These are phyloP conservation scores for Carex pumila DNA, from an alignment of 176 grass and related monocot genomes.

Conservation along the genomic window DNA sequence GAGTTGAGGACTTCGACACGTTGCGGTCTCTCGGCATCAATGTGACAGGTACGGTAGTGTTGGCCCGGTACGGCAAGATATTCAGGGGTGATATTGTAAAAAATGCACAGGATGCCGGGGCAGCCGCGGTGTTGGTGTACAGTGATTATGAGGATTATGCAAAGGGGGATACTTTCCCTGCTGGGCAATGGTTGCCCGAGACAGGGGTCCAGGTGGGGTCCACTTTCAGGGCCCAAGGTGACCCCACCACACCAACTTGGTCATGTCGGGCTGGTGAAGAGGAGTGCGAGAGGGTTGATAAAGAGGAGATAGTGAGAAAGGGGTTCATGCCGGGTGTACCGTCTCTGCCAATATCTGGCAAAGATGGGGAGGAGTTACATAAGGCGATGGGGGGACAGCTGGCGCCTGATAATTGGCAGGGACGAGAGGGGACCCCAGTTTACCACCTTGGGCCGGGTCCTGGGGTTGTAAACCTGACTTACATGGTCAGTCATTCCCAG, in stretches of 20 bases:
- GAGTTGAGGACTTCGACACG: slow-evolving; percentile 53
- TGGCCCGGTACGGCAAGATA: slow-evolving; percentile 67
- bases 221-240: slow-evolving; percentile 49
- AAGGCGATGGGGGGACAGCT: slow-evolving; percentile 41
- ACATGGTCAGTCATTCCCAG: slow-evolving; percentile 31
- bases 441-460: slow-evolving; percentile 71
- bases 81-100: slow-evolving; percentile 76
- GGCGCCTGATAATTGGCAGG: slow-evolving; percentile 82
- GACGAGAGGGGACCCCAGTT: slow-evolving; percentile 25
- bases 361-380: slow-evolving; percentile 58
- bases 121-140: slow-evolving; percentile 57
- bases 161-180: slow-evolving; percentile 41
- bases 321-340: slow-evolving; percentile 61
- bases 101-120: slow-evolving; percentile 58
- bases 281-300: slow-evolving; percentile 57
- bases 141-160: slow-evolving; percentile 73
- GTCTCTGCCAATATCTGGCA: slow-evolving; percentile 68
- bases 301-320: slow-evolving; percentile 42
- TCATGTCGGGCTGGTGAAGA: slow-evolving; percentile 31
- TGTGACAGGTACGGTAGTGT: slow-evolving; percentile 58
- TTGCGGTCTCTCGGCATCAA: slow-evolving; percentile 52
- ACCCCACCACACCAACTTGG: slow-evolving; percentile 82
- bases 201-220: slow-evolving; percentile 72
- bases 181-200: slow-evolving; percentile 69
- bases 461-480: slow-evolving; percentile 65